Conservation (phyloP, 2,329 filamentous ascomycete species). For the Xylaria sp. region DNA sequence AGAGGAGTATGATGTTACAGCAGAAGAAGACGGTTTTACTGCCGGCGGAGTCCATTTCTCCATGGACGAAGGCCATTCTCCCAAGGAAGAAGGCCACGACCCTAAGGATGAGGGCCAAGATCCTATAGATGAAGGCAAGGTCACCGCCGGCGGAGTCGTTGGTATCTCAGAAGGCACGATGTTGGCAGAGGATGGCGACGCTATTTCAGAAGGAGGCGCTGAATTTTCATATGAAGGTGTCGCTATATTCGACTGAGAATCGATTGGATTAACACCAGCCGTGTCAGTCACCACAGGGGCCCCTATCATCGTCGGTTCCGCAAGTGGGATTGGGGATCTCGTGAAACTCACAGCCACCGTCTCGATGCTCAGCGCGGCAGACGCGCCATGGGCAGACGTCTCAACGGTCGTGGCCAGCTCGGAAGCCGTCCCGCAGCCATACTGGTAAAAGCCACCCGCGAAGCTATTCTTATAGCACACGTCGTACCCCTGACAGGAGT, state of each 20-base stretch:
- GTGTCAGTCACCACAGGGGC: slow-evolving; percentile 26
- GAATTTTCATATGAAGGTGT: slow-evolving; percentile 3
- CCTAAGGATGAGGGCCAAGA: too few relatives aligned
- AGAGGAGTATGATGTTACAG: too few relatives aligned
- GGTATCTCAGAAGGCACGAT: neutral
- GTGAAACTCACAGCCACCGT: slow-evolving; percentile 40
- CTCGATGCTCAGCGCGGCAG: slow-evolving; percentile 34
- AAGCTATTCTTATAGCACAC: slow-evolving; percentile 54
- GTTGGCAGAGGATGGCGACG: neutral
- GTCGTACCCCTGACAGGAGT: slow-evolving; percentile 46
- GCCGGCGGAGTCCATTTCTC: too few relatives aligned
- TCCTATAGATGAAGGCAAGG: too few relatives aligned
- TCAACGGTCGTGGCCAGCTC: slow-evolving; percentile 45
- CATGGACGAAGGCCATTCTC: too few relatives aligned
- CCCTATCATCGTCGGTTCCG: slow-evolving; percentile 40
- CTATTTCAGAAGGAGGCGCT: neutral
- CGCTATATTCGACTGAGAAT: slow-evolving; percentile 13
- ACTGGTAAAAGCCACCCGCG: slow-evolving; percentile 52
- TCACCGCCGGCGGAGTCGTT: too few relatives aligned
- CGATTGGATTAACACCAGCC: slow-evolving; percentile 20
- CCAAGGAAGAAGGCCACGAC: too few relatives aligned
- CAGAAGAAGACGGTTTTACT: too few relatives aligned
- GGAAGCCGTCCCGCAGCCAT: slow-evolving; percentile 49
- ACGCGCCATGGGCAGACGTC: slow-evolving; percentile 41
- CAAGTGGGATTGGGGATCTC: slow-evolving; percentile 35